A percentile compares a stretch with the other conserved stretches of the same genome.
Evolutionary conservation across 345 rosid genomes (phyloP).

Genomic region (Murraya koenigii): DNA sequence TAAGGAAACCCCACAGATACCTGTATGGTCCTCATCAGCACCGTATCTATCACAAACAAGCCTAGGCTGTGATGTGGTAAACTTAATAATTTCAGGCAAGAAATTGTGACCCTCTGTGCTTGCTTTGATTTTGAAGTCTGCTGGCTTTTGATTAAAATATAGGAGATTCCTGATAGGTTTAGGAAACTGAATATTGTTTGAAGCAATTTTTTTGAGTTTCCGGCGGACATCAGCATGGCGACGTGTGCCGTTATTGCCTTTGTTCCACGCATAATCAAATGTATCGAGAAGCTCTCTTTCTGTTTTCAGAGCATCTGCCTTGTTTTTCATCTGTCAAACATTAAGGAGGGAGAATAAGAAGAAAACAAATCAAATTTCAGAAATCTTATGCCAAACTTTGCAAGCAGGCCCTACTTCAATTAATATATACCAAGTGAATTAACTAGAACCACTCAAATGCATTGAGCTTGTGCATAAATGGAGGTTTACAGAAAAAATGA

Average conservation of each 20-base stretch:
- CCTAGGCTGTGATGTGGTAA: conserved; percentile 52
- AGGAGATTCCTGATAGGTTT: conserved; percentile 28
- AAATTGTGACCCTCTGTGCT: conserved; percentile 33
- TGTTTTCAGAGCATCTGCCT: conserved; percentile 53
- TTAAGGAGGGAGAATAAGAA: conserved; percentile 3
- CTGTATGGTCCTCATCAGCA: background rate
- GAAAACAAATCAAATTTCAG: background rate
- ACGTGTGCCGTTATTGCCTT: conserved; percentile 63
- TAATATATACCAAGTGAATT: background rate
- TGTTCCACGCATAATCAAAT: conserved; percentile 96
- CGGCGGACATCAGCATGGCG: conserved; percentile 53
- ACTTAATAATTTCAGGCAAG: conserved; percentile 39
- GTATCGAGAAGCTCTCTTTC: conserved; percentile 55
- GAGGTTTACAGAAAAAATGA: background rate
- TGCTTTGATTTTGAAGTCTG: conserved; percentile 58
- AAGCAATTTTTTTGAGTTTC: conserved; percentile 45
- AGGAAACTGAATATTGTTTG: conserved; percentile 28
- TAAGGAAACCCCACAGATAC: conserved; percentile 28
- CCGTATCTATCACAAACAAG: conserved; percentile 30
- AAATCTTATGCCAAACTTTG: background rate
- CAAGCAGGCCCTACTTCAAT: background rate
- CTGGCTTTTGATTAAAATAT: conserved; percentile 38
- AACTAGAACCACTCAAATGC: background rate
- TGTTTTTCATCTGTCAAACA: conserved; percentile 53
- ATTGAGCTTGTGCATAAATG: background rate